These are phyloP conservation scores for Coniochaeta sp. DNA, from an alignment of 2,329 filamentous ascomycete species.

Conservation along the genomic window DNA sequence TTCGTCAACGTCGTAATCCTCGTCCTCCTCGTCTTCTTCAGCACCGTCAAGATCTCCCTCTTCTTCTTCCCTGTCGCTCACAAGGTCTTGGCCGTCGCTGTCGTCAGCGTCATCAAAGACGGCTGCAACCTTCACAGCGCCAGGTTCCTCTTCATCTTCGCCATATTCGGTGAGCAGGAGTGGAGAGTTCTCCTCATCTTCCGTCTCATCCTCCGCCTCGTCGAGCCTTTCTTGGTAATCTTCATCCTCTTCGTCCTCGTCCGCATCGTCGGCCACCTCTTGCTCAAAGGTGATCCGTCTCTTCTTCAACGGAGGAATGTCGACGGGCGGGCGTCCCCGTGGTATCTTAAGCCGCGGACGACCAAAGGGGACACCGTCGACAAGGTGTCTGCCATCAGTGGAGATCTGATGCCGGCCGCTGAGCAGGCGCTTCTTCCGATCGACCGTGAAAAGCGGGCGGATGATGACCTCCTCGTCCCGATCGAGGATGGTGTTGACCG, in stretches of 20 bases:
- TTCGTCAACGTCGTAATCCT: slow-evolving; percentile 6
- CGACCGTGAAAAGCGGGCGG: slow-evolving; percentile 66
- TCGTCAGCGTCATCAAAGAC: slow-evolving; percentile 25
- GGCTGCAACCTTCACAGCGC: neutral
- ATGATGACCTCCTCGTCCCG: slow-evolving; percentile 82
- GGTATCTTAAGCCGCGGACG: slow-evolving; percentile 56
- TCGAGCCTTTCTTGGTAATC: slow-evolving; percentile 20
- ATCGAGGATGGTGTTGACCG: slow-evolving; percentile 60
- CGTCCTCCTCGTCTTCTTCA: slow-evolving; percentile 10
- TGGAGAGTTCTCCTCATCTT: neutral
- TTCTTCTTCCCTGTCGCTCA: slow-evolving; percentile 7
- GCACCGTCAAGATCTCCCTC: slow-evolving; percentile 1
- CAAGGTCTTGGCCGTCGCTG: slow-evolving; percentile 11
- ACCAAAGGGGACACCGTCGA: slow-evolving; percentile 82
- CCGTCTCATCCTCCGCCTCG: neutral
- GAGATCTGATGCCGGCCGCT: slow-evolving; percentile 78
- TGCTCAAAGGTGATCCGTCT: slow-evolving; percentile 40
- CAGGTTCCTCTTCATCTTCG: slow-evolving; percentile 12
- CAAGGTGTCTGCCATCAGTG: slow-evolving; percentile 66
- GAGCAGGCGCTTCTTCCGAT: slow-evolving; percentile 64
- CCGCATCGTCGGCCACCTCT: slow-evolving; percentile 26
- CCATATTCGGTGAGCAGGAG: slow-evolving; percentile 21
- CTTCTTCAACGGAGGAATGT: slow-evolving; percentile 68
- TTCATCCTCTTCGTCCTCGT: slow-evolving; percentile 14
- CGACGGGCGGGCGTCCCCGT: slow-evolving; percentile 55